Conservation (phyloP, 2,329 filamentous ascomycete genomes). For the Cercospora brassicicola region DNA sequence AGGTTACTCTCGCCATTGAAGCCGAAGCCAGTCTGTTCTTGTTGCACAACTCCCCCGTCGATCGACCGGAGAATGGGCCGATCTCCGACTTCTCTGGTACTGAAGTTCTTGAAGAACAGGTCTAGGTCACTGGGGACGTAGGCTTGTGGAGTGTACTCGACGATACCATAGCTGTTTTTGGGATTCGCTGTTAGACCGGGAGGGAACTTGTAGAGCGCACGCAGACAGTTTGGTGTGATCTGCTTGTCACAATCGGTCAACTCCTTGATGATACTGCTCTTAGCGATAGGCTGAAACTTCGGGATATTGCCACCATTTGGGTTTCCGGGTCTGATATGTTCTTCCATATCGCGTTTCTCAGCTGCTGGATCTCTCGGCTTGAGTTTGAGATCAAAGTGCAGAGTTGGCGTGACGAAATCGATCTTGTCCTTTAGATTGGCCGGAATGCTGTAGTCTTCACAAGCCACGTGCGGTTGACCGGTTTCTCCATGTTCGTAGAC, state of each 20-base stretch:
- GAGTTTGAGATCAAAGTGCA: constrained; percentile 45
- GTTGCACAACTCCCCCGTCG: constrained; percentile 31
- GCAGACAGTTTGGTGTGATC: constrained; percentile 47
- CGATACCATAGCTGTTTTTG: constrained; percentile 50
- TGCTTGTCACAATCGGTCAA: constrained; percentile 25
- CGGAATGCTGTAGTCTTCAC: constrained; percentile 52
- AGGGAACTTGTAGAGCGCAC: constrained; percentile 48
- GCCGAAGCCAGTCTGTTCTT: constrained; percentile 28
- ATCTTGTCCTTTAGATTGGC: constrained; percentile 50
- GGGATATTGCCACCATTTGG: constrained; percentile 19
- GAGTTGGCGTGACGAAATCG: constrained; percentile 59
- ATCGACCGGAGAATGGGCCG: constrained; percentile 32
- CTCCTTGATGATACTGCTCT: constrained; percentile 17
- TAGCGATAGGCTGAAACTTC: constrained; percentile 19
- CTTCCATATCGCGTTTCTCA: constrained; percentile 24
- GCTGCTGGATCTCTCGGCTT: constrained; percentile 11
- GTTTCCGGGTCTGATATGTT: constrained; percentile 8
- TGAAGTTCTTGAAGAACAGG: constrained; percentile 29
- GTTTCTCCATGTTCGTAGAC: constrained; percentile 59
- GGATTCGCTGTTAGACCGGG: constrained; percentile 19
- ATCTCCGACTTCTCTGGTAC: constrained; percentile 22
- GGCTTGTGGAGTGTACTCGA: constrained; percentile 44
- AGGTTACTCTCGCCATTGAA: constrained; percentile 54
- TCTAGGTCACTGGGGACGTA: constrained; percentile 49
- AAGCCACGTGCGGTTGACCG: constrained; percentile 46